Conservation (phyloP, 1,284 basidiomycete genomes). For the Rhizoctonia solani region DNA sequence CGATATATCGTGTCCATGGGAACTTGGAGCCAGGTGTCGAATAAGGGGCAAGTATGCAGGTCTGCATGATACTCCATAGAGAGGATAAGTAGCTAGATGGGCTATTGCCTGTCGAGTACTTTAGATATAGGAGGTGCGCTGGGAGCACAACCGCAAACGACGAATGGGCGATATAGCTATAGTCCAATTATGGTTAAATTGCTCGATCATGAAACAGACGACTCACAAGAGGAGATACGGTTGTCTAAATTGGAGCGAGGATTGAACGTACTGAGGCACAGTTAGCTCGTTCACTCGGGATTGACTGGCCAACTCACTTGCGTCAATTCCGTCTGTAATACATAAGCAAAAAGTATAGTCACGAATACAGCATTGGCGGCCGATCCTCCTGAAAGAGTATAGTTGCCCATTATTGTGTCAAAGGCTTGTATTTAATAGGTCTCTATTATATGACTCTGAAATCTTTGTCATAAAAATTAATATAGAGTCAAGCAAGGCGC, state of each 20-base stretch:
- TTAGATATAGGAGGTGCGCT: conserved; percentile 67
- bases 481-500: too few relatives aligned
- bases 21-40: conserved; percentile 43
- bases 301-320: conserved; percentile 48
- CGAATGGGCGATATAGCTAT: conserved; percentile 76
- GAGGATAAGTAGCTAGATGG: conserved; percentile 54
- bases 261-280: conserved; percentile 72
- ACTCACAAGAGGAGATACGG: conserved; percentile 78
- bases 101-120: conserved; percentile 53
- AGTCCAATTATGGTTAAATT: conserved; percentile 7
- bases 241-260: conserved; percentile 66
- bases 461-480: too few relatives aligned
- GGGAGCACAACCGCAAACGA: conserved; percentile 67
- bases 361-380: conserved; percentile 33
- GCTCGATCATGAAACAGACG: neutral
- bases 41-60: conserved; percentile 52
- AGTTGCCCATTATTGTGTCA: neutral
- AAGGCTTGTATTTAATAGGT: neutral
- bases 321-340: conserved; percentile 42
- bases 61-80: conserved; percentile 56
- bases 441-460: neutral
- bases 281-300: conserved; percentile 59
- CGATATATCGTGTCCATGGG: conserved; percentile 53
- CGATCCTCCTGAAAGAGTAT: conserved; percentile 14
- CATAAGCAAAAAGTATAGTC: conserved; percentile 39